Evolutionary conservation across 2,329 filamentous ascomycete species (phyloP), one percentile per base, ranked within the genome.

Genomic region (Beauveria caledonica): DNA sequence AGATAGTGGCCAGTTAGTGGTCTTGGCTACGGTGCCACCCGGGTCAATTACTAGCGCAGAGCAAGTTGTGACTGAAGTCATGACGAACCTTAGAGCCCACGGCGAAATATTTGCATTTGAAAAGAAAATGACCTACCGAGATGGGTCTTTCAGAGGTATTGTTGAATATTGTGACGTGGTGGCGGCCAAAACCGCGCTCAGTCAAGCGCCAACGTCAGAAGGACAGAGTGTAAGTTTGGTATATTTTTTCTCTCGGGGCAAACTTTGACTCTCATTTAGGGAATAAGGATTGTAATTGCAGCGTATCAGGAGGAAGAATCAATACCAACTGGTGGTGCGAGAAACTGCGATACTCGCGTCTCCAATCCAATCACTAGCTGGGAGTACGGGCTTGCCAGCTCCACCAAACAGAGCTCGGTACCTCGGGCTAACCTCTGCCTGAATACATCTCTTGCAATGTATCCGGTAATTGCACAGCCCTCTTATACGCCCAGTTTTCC

Each of bases 31-130:
- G 1, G 52, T 68, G 3, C 61, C 66, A 0, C 60, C 64, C 8
- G 64, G 64, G 6, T 55, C 62, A 2, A 48, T 63, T 3, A 36
- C 64, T 7, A 66, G 70, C 29, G 49, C 66, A 50, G 53, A 75
- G 5, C 76, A 80, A 56, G 65, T 74, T 11, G n/a, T 21, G 1
- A 69, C 72, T n/a, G 69, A 71, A 36, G 64, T 65, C 3, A 65
- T 68, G 0, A 66, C 67, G 49, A 63, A 68, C 15, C 69, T 86
- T 3, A 71, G 76, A 17, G 66, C 68, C 0, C 76, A 83, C 55
- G 83, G 82, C 0, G 76, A 78, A 11, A 67, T 86, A 0, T 82
- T 80, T 63, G 80, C 82, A 0, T 78, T 83, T 64, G 73, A 80
- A 53, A 74, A 73, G 36, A 69, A 75, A 13, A 66, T 70, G 15